Evolutionary conservation across 768 basidiomycete genomes (phyloP), one percentile per base, ranked within the genome.

Genomic region (Auricularia heimuer): DNA sequence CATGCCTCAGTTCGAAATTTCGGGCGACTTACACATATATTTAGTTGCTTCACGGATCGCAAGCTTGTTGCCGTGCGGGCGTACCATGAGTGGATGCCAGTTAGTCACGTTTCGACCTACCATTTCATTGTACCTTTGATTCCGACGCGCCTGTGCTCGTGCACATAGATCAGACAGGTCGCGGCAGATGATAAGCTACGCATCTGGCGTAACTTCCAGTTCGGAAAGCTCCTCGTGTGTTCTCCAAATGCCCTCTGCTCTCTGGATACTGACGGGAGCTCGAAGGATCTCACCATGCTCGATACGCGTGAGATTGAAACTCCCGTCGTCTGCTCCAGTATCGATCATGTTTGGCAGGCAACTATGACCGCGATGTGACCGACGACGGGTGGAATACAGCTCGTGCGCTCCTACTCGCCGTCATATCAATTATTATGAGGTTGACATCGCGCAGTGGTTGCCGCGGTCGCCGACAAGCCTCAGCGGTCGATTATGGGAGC

Each of bases 121-220:
- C 44, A 63, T 42, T 4, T 7, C 29, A 29, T 54, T 68, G 24
- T 51, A 21, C 16, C 47, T 18, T 21, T 51, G 4, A 51, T 21
- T 51, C 4, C 4, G 16, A 21, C 7, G 47, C 16, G 14, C 4
- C 47, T 10, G 47, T 18, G 47, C 47, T 2, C 11, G 1, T 85
- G 85, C 84, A 80, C 85, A 75, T 84, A 83, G 12, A 82, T 86
- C 66, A 78, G 85, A 10, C 82, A 85, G 67, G 82, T 86, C 18
- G 78, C 79, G 47, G 77, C 78, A 1, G 78, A 79, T 62, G 83
- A 85, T 72, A 78, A 81, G 68, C 78, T 86, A 16, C 77, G 83
- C 34, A 85, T 85, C 63, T 86, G 83, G 83, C 78, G 84, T 39
- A 84, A 83, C 69, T 85, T 86, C 75, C 81, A 84, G 73, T 80